Percentiles rank a stretch among this genome's conserved stretches.
These are phyloP conservation scores for Entomortierella lignicola DNA, from an alignment of 192 early-diverging fungal genomes.

Conservation along the genomic window DNA sequence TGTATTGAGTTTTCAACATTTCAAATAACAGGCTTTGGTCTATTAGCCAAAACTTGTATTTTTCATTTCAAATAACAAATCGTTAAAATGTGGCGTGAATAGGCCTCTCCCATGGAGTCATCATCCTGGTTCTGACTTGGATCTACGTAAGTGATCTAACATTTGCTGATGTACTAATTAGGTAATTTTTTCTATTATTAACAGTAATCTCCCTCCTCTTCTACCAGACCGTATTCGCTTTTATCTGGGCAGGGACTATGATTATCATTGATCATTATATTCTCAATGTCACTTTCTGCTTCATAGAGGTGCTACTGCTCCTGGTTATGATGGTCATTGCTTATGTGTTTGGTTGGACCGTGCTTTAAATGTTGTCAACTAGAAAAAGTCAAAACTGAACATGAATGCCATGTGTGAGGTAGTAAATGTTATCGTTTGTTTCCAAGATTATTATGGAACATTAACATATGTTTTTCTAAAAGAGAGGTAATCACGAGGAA, in stretches of 20 bases:
- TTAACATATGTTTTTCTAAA: no score
- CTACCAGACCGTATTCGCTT: slow-evolving; percentile 6
- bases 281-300: slow-evolving; percentile 13
- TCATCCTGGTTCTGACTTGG: slow-evolving; percentile 25
- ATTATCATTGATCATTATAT: slow-evolving; percentile 28
- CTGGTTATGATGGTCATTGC: slow-evolving; percentile 34
- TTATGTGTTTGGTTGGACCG: slow-evolving; percentile 22
- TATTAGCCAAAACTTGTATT: no score
- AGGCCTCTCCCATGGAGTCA: slow-evolving; percentile 18
- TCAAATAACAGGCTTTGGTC: no score
- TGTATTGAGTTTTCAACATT: no score
- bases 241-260: slow-evolving; percentile 26
- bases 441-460: no score
- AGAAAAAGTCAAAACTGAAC: no score
- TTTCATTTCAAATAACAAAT: no score
- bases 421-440: no score
- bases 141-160: slow-evolving; percentile 26
- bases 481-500: no score
- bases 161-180: not conserved
- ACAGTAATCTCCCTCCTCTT: not conserved
- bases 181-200: not conserved
- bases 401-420: not conserved
- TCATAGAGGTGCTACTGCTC: slow-evolving; percentile 30
- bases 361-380: not conserved
- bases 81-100: no score